Base-by-base conservation (phyloP, 2,329 filamentous ascomycete genomes). In the Knoxdaviesia proteae region DNA sequence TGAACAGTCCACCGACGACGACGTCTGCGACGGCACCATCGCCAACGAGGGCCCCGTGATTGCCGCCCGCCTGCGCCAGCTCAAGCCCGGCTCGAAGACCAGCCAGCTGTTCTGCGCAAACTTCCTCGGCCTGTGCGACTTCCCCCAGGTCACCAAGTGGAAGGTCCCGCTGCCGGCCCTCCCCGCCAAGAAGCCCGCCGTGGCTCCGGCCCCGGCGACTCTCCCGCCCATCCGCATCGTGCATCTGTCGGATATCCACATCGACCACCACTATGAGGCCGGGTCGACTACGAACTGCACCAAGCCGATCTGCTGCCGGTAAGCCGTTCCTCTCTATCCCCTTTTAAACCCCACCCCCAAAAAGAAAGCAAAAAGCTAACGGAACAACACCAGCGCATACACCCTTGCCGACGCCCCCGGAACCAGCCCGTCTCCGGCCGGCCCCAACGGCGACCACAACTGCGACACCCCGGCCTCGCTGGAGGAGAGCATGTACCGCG, bases 201-300 rank as follows among this genome's bases (percentile, higher is more conserved):
- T 50, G 10, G 49, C 45, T 9, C 59, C 31, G 29, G 34, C 40
- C n/a, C 6, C 34, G 1, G 6, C 20, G 20, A 20, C 20, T 20
- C 20, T 20, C 20, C 20, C 56, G 5, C 65, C 69, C 5, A 51
- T 74, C 47, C 64, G 67, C 48, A 58, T 77, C 5, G 68, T 74
- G 30, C 72, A 77, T 50, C 69, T 69, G 52, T 72, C 68, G 8
- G 72, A 77, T 47, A 69, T 73, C 37, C 72, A 76, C 45, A 57
- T 76, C 42, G 71, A 77, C 47, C 64, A 62, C 5, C 58, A 62
- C 7, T 77, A 77, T 51, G 61, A 62, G 30, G 54, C 61, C 2
- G 72, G 71, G 0, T 60, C 68, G 6, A 72, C 61, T 49, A 61
- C 65, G 29, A 60, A 71, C 46, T 77, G 72, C 54, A 62, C 62